Evolutionary conservation across 139 green algal genomes (phyloP).

Genomic region (Haematococcus sp.): DNA sequence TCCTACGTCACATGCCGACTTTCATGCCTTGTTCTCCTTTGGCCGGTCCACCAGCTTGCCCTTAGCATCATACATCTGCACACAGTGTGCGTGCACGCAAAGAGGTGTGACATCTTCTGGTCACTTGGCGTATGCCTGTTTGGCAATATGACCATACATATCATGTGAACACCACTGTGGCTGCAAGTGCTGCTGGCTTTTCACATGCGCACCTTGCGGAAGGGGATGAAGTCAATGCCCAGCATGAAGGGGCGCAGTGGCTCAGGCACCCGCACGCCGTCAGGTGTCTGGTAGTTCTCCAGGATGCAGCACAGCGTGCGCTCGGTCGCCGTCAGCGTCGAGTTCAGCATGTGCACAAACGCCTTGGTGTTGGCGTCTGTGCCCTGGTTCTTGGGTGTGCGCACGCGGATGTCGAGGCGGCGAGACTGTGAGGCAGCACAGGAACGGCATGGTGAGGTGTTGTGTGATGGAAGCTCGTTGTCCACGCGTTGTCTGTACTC

Average conservation of each 20-base stretch:
- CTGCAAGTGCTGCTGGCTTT: slow-evolving; percentile 11
- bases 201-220: slow-evolving; percentile 43
- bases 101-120: neutral
- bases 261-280: slow-evolving; percentile 49
- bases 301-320: slow-evolving; percentile 97
- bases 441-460: neutral
- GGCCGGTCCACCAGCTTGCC: slow-evolving; percentile 61
- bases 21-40: neutral
- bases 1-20: no score
- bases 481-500: no score
- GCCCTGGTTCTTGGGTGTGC: slow-evolving; percentile 45
- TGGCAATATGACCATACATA: neutral
- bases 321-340: slow-evolving; percentile 94
- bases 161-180: neutral
- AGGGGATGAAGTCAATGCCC: slow-evolving; percentile 95
- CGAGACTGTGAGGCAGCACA: slow-evolving; percentile 64
- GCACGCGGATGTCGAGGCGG: slow-evolving; percentile 77
- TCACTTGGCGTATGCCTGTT: neutral
- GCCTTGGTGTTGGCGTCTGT: slow-evolving; percentile 72
- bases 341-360: slow-evolving; percentile 98
- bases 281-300: slow-evolving; percentile 94
- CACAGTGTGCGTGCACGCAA: neutral
- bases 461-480: no score
- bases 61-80: slow-evolving; percentile 64
- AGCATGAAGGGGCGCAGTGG: slow-evolving; percentile 88